Base-by-base conservation (phyloP, 257 asterid species). In the Ligustrum vulgare region DNA sequence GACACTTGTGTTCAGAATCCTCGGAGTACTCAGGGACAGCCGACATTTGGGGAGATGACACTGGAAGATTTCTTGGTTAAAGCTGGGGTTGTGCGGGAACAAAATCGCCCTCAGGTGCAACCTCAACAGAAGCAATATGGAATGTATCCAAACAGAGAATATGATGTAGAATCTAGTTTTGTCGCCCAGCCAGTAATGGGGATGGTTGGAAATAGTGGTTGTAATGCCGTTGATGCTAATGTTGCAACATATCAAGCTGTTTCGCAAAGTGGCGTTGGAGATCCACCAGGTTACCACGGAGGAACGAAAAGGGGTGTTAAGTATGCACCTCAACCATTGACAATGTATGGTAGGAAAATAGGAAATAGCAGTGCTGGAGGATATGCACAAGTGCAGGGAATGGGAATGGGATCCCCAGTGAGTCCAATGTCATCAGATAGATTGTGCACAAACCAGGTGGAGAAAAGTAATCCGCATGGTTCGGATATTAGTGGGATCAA, bases 81-180 rank as follows among this genome's bases (percentile, higher is more conserved):
- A 20, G 97, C 97, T 0, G 98, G 98, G 58, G 84, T 93, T 0
- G 96, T 87, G 0, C 82, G 91, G 9, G 96, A 87, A n/a, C 94
- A 83, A 60, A 69, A 67, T 36, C 67, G 32, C 1, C 70, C 74
- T 2, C 75, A 79, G 0, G 68, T 77, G 3, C 81, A 77, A 5
- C 77, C 82, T 5, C 91, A 78, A 77, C 91, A 80, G 73, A 87
- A 78, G n/a, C 66, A 84, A 3, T 84, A 84, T 20, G 75, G 82
- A 0, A 78, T 88, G 79, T 87, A 71, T 80, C 91, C 73, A 20
- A 86, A 78, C 83, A 78, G 33, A 36, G 56, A 34, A 66, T 79
- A 75, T 35, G 73, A 73, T 2, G 15, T 73, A 84, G 83, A 72
- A 23, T 35, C 86, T 3, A 77, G 67, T 37, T 82, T 77, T 35